These are phyloP conservation scores for Nitzschia inconspicua DNA, from an alignment of 108 stramenopile species.

Conservation along the genomic window DNA sequence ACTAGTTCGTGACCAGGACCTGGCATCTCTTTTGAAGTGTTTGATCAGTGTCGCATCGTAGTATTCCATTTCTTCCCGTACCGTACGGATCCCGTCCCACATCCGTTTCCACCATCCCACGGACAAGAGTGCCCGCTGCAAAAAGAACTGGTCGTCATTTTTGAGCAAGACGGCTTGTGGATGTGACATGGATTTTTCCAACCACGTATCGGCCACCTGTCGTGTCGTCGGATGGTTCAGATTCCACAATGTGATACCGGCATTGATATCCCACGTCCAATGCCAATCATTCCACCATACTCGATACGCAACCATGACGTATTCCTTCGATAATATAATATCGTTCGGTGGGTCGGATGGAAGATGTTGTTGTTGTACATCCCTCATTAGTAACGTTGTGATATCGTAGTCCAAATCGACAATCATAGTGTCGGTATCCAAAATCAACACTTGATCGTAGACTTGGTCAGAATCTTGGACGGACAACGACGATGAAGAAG, in stretches of 20 bases:
- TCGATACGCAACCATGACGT: constrained; percentile 24
- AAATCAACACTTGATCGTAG: constrained; percentile 31
- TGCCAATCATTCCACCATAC: constrained; percentile 17
- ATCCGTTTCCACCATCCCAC: constrained; percentile 4
- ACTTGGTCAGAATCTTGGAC: neutral
- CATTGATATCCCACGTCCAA: constrained; percentile 36
- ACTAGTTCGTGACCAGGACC: constrained; percentile 21
- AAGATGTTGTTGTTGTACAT: constrained; percentile 1
- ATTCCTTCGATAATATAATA: neutral
- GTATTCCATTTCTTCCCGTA: constrained; percentile 23
- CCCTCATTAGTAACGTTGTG: constrained; percentile 1
- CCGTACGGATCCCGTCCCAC: neutral
- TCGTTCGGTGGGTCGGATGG: neutral
- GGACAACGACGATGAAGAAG: no score
- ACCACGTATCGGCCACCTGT: constrained; percentile 11
- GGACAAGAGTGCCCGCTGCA: constrained; percentile 15
- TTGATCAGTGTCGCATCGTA: constrained; percentile 24
- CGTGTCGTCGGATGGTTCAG: constrained; percentile 13
- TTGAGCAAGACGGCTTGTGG: constrained; percentile 8
- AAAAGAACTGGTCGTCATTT: constrained; percentile 38
- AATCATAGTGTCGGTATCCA: constrained; percentile 41
- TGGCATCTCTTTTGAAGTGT: constrained; percentile 33
- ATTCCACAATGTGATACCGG: constrained; percentile 35
- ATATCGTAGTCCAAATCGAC: constrained; percentile 29
- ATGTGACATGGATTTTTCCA: neutral